These are phyloP conservation scores for Macrocybe sp. DNA, from an alignment of 1,284 basidiomycete genomes.

Conservation along the genomic window DNA sequence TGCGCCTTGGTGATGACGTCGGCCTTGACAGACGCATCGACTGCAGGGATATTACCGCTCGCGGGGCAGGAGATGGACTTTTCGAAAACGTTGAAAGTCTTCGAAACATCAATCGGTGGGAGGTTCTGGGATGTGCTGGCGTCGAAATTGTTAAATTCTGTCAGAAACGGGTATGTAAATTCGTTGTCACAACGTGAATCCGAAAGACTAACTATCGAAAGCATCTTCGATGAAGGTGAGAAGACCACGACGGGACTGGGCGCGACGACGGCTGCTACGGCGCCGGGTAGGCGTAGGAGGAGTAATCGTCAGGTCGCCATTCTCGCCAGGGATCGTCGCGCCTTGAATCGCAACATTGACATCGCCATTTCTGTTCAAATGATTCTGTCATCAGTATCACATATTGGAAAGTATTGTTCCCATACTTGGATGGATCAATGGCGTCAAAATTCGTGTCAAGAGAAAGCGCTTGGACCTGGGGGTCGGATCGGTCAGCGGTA, in stretches of 20 bases:
- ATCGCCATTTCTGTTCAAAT: constrained; percentile 20
- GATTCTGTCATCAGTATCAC: background rate
- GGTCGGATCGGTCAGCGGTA: no score
- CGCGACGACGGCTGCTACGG: no score
- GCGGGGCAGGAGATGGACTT: constrained; percentile 32
- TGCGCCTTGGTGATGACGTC: constrained; percentile 29
- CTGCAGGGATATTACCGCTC: background rate
- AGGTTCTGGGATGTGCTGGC: constrained; percentile 13
- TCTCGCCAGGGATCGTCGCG: no score
- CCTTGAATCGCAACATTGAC: constrained; percentile 23
- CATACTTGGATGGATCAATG: constrained; percentile 24
- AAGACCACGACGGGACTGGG: constrained; percentile 21
- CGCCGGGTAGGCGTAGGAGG: no score
- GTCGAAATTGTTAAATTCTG: constrained; percentile 19
- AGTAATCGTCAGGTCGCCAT: no score
- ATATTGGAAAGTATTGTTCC: background rate
- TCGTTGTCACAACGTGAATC: no score
- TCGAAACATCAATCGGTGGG: background rate
- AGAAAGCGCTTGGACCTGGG: constrained; percentile 32
- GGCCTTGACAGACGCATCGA: constrained; percentile 29
- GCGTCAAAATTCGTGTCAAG: constrained; percentile 39
- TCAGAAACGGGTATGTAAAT: no score
- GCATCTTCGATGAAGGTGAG: constrained; percentile 18
- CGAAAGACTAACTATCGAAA: constrained; percentile 17
- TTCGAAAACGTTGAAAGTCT: constrained; percentile 32